Percentiles rank a stretch among this genome's conserved stretches.
Conservation (phyloP, 2,329 filamentous ascomycete genomes). For the Diaporthe batatas region DNA sequence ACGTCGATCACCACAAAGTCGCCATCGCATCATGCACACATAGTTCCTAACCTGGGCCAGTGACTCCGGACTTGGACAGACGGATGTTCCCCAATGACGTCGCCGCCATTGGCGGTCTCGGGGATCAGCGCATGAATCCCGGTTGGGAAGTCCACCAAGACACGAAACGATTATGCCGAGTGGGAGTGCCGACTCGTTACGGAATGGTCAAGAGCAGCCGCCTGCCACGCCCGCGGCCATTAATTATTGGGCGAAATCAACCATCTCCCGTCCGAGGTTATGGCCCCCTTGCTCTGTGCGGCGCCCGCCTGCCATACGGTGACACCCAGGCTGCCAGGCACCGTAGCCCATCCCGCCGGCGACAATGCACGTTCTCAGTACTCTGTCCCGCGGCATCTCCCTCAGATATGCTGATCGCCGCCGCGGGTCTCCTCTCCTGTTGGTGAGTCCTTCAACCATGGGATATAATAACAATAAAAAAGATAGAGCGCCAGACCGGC, state of each 20-base stretch:
- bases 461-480: background rate
- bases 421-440: background rate
- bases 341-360: background rate
- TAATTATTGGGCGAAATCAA: background rate
- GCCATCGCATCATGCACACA: background rate
- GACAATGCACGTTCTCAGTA: background rate
- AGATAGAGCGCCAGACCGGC: too few relatives aligned
- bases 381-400: slow-evolving; percentile 4
- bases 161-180: slow-evolving; percentile 23
- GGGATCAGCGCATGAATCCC: slow-evolving; percentile 19
- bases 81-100: slow-evolving; percentile 8
- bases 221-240: background rate
- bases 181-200: slow-evolving; percentile 7
- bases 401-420: slow-evolving; percentile 12
- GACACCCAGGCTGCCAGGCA: background rate
- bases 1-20: background rate
- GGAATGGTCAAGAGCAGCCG: background rate
- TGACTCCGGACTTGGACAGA: background rate
- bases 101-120: slow-evolving; percentile 3
- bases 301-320: background rate
- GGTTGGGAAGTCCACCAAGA: background rate
- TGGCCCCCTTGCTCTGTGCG: background rate
- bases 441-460: slow-evolving; percentile 16
- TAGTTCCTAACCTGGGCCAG: background rate
- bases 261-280: slow-evolving; percentile 19